These are phyloP conservation scores for Penicillium sp. DNA, from an alignment of 2,329 filamentous ascomycete genomes.

Conservation along the genomic window DNA sequence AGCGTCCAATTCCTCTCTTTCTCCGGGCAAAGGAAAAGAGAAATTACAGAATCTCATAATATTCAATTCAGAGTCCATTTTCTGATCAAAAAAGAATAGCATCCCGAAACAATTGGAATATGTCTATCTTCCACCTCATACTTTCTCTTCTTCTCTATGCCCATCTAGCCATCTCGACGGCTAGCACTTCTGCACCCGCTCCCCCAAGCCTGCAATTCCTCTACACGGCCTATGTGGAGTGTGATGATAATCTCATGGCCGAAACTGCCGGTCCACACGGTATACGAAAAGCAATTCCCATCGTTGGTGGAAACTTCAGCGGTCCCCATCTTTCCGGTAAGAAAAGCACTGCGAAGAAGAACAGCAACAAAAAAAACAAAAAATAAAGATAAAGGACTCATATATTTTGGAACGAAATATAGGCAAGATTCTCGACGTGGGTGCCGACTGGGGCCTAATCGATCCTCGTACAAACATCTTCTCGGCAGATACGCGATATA, in stretches of 20 bases:
- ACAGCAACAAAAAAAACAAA: too few species aligned
- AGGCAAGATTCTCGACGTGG: constrained; percentile 29
- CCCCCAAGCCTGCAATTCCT: constrained; percentile 28
- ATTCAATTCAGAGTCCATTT: too few species aligned
- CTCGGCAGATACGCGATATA: constrained; percentile 33
- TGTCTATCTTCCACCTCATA: neutral
- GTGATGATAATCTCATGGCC: constrained; percentile 21
- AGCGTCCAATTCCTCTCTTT: too few species aligned
- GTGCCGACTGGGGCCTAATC: constrained; percentile 30
- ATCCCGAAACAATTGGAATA: neutral
- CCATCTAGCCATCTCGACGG: neutral
- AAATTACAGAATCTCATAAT: too few species aligned
- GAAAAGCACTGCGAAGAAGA: too few species aligned
- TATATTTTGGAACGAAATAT: too few species aligned
- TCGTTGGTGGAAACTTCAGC: constrained; percentile 33
- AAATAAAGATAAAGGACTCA: neutral
- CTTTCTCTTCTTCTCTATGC: neutral
- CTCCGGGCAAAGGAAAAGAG: too few species aligned
- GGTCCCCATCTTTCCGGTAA: constrained; percentile 19
- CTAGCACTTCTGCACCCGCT: neutral
- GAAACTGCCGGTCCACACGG: constrained; percentile 21
- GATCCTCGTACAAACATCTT: constrained; percentile 30
- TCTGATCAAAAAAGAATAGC: neutral
- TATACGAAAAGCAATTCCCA: constrained; percentile 29
- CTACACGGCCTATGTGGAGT: constrained; percentile 30